These are phyloP conservation scores for Huntiella decipiens DNA, from an alignment of 2,329 filamentous ascomycete genomes.

Conservation along the genomic window DNA sequence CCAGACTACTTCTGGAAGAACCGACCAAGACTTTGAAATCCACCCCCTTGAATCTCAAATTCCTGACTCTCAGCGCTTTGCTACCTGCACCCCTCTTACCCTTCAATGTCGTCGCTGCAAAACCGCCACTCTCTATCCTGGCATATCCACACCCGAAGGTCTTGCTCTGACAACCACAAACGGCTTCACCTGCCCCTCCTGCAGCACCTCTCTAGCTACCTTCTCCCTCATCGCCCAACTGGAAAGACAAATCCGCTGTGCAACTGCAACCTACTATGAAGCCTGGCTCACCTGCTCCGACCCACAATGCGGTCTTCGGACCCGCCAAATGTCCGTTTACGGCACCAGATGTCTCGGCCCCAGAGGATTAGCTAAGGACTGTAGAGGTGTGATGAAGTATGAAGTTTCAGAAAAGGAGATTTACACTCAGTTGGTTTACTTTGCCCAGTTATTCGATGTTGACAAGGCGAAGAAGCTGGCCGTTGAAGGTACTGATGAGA, in stretches of 20 bases:
- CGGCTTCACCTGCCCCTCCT: conserved; percentile 57
- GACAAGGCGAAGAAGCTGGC: conserved; percentile 48
- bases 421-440: conserved; percentile 89
- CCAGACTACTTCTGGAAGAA: conserved; percentile 23
- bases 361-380: conserved; percentile 65
- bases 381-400: conserved; percentile 71
- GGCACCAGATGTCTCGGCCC: conserved; percentile 79
- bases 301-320: conserved; percentile 65
- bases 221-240: conserved; percentile 71
- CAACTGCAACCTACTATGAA: conserved; percentile 76
- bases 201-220: conserved; percentile 44
- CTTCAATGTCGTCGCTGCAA: conserved; percentile 74
- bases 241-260: conserved; percentile 60
- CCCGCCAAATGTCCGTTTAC: conserved; percentile 83
- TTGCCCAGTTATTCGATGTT: conserved; percentile 69
- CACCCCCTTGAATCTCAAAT: conserved; percentile 88
- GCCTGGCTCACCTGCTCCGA: conserved; percentile 86
- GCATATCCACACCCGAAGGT: conserved; percentile 35
- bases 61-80: conserved; percentile 76
- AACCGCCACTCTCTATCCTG: conserved; percentile 52
- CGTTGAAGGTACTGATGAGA: conserved; percentile 20
- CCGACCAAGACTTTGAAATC: conserved; percentile 42
- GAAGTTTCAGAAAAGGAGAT: conserved; percentile 76
- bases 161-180: conserved; percentile 45
- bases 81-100: conserved; percentile 54